Evolutionary conservation across 2,329 filamentous ascomycete genomes (phyloP).

Genomic region (Cercospora sp.): DNA sequence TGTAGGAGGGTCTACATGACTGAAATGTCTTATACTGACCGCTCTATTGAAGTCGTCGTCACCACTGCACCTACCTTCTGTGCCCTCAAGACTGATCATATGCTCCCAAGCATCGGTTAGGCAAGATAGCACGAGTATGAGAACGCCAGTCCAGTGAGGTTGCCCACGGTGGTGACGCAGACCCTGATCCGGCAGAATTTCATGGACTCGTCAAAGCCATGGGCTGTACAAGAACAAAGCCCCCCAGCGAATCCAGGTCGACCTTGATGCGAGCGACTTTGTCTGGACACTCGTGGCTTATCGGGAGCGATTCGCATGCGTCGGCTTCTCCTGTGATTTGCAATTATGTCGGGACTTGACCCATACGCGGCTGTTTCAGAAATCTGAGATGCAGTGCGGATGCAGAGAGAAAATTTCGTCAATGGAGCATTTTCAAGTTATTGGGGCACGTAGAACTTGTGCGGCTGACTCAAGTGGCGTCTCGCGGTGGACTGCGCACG

Average conservation of each 20-base stretch:
- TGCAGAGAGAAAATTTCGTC: neutral
- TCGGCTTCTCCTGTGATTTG: slow-evolving; percentile 15
- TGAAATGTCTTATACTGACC: slow-evolving; percentile 3
- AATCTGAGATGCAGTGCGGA: neutral
- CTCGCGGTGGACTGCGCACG: neutral
- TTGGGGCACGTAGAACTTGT: neutral
- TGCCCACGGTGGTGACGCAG: neutral
- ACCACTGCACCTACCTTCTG: neutral
- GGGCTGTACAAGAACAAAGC: slow-evolving; percentile 1
- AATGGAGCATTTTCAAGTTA: neutral
- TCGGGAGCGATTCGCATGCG: neutral
- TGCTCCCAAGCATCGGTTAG: slow-evolving; percentile 6
- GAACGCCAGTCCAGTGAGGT: neutral
- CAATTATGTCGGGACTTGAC: slow-evolving; percentile 4
- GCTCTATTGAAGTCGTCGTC: neutral
- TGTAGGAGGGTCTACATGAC: neutral
- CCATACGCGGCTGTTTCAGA: slow-evolving; percentile 15
- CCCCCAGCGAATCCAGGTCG: slow-evolving; percentile 1
- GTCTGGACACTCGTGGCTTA: neutral
- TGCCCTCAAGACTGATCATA: neutral
- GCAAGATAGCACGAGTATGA: slow-evolving; percentile 3
- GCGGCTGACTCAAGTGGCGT: slow-evolving; percentile 6
- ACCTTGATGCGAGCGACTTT: slow-evolving; percentile 1
- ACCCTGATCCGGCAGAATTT: slow-evolving; percentile 4
- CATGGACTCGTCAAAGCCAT: neutral